These are phyloP conservation scores for Ogataea neopini DNA, from an alignment of 805 yeast species.

Conservation along the genomic window DNA sequence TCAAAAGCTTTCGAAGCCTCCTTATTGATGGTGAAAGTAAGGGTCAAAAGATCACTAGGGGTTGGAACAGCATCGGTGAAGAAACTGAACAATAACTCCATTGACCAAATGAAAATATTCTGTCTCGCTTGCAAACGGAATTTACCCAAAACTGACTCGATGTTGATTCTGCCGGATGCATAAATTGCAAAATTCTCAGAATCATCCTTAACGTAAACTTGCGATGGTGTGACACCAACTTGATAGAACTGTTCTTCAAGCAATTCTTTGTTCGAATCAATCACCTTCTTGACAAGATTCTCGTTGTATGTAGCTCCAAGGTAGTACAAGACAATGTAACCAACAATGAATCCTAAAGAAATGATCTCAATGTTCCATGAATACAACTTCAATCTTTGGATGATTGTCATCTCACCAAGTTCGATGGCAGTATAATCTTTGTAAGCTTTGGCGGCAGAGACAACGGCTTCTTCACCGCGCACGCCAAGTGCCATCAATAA, in stretches of 20 bases:
- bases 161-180: constrained; percentile 86
- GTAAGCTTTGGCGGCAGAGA: constrained; percentile 9
- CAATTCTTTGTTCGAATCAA: constrained; percentile 46
- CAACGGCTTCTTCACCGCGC: constrained; percentile 1
- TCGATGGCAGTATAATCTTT: constrained; percentile 46
- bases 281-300: constrained; percentile 52
- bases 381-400: constrained; percentile 57
- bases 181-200: constrained; percentile 64
- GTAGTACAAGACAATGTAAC: constrained; percentile 51
- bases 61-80: constrained; percentile 55
- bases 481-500: constrained; percentile 1
- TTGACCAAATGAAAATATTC: constrained; percentile 64
- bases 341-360: constrained; percentile 51
- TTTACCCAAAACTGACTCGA: constrained; percentile 60
- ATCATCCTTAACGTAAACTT: constrained; percentile 59
- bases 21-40: constrained; percentile 57
- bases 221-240: constrained; percentile 58
- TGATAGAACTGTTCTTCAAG: constrained; percentile 72
- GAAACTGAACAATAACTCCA: constrained; percentile 62
- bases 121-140: constrained; percentile 77
- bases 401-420: constrained; percentile 56
- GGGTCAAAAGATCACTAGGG: constrained; percentile 60
- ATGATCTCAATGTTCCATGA: constrained; percentile 77
- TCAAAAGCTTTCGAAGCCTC: constrained; percentile 49
- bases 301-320: constrained; percentile 64